These are phyloP conservation scores for Lathyrus sativus DNA, from an alignment of 306 rosid genomes.

Conservation along the genomic window DNA sequence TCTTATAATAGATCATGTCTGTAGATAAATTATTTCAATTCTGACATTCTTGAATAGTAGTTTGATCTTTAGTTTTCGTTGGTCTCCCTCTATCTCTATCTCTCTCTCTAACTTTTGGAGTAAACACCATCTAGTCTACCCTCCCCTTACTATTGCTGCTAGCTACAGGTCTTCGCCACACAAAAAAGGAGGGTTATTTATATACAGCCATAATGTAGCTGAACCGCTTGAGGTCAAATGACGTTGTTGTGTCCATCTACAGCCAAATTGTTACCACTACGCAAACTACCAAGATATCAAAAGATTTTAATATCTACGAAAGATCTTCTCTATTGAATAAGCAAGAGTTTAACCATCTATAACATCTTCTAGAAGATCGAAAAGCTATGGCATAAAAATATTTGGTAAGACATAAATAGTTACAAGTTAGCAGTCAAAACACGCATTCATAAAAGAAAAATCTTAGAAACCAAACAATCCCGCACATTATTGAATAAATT, in stretches of 20 bases:
- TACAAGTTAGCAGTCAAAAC: conserved; percentile 18
- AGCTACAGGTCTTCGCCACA: not conserved
- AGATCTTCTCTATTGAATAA: not conserved
- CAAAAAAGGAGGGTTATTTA: not conserved
- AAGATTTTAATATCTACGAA: not conserved
- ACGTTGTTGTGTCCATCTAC: not conserved
- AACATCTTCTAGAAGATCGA: not conserved
- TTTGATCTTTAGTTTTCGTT: not conserved
- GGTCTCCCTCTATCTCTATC: not conserved
- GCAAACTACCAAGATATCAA: not conserved
- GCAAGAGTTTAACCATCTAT: not conserved
- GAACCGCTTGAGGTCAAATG: no score
- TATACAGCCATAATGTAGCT: not conserved
- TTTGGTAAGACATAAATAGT: conserved; percentile 1
- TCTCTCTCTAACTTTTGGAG: not conserved
- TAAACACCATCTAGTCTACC: not conserved
- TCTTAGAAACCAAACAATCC: conserved; percentile 7
- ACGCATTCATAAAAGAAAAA: conserved; percentile 14
- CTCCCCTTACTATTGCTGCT: not conserved
- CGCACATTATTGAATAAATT: conserved; percentile 29
- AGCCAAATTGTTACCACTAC: not conserved
- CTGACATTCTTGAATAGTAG: not conserved
- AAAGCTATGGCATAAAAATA: conserved; percentile 9
- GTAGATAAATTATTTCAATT: not conserved
- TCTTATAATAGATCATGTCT: not conserved